Conservation (phyloP, 257 asterid species). For the Lycium ferocissimum region DNA sequence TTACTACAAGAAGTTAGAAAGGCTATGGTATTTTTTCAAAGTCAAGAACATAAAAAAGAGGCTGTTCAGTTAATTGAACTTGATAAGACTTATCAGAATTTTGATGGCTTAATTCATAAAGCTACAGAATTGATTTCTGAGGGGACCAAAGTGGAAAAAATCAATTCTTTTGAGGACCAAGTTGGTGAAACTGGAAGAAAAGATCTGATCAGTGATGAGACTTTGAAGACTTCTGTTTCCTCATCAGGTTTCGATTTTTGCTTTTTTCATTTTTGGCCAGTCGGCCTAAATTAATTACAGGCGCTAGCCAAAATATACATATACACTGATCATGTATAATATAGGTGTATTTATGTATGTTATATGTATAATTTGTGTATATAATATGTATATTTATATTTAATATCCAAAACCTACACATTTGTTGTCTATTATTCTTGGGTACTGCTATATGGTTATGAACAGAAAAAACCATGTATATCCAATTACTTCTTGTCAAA, state of each 20-base stretch:
- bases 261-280: not conserved
- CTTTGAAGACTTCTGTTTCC: conserved; percentile 33
- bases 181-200: conserved; percentile 47
- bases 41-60: conserved; percentile 69
- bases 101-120: conserved; percentile 64
- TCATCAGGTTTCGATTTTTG: conserved; percentile 53
- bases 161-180: conserved; percentile 33
- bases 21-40: conserved; percentile 50
- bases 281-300: too few species aligned
- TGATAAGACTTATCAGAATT: conserved; percentile 57
- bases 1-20: conserved; percentile 57
- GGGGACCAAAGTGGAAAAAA: conserved; percentile 34
- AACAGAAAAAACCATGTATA: too few species aligned
- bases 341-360: too few species aligned
- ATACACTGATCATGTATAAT: too few species aligned
- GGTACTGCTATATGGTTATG: too few species aligned
- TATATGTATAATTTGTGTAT: too few species aligned
- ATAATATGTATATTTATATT: too few species aligned
- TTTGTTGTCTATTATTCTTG: too few species aligned
- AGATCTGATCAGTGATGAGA: conserved; percentile 40
- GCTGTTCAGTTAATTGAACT: conserved; percentile 63
- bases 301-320: too few species aligned
- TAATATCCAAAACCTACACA: too few species aligned
- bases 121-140: conserved; percentile 69
- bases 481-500: too few species aligned